Percentiles rank a stretch among this genome's conserved stretches.
phyloP scores from a whole-genome alignment of 202 grass and related monocot species.

The Thinopyrum obtusiflorum region DNA sequence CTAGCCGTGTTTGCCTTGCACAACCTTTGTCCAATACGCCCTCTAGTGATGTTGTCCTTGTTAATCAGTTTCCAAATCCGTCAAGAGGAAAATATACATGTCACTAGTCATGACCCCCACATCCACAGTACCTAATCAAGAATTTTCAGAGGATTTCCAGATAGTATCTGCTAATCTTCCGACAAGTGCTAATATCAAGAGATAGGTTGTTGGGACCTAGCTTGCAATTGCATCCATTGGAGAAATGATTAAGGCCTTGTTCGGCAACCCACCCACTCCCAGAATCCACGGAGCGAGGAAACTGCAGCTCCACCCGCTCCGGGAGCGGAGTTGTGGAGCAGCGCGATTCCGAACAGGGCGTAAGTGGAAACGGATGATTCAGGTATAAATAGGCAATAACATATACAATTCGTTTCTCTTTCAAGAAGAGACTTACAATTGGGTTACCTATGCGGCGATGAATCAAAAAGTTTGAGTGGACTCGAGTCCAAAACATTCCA shows the following conservation, averaged over 20 bases:
- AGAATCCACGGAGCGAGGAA: too few relatives aligned
- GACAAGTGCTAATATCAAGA: too few relatives aligned
- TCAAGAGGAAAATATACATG: neutral
- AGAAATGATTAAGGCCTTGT: conserved; percentile 1
- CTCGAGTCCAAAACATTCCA: neutral
- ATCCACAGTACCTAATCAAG: neutral
- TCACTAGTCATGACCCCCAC: neutral
- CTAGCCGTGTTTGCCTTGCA: neutral
- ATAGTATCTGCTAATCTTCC: neutral
- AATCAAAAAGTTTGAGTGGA: conserved; percentile 2
- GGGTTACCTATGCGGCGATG: neutral
- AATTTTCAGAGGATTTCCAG: neutral
- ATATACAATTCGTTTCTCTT: neutral
- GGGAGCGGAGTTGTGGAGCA: too few relatives aligned
- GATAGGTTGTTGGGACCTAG: neutral
- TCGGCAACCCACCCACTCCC: too few relatives aligned
- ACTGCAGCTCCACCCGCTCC: too few relatives aligned
- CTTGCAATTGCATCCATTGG: neutral
- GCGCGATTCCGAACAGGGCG: too few relatives aligned
- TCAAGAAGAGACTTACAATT: neutral
- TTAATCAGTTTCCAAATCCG: neutral
- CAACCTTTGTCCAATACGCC: neutral
- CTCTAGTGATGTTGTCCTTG: neutral
- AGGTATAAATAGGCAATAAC: neutral
- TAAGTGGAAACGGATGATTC: neutral